Base-by-base conservation (phyloP, 768 basidiomycete genomes). In the Hypholoma fasciculare region DNA sequence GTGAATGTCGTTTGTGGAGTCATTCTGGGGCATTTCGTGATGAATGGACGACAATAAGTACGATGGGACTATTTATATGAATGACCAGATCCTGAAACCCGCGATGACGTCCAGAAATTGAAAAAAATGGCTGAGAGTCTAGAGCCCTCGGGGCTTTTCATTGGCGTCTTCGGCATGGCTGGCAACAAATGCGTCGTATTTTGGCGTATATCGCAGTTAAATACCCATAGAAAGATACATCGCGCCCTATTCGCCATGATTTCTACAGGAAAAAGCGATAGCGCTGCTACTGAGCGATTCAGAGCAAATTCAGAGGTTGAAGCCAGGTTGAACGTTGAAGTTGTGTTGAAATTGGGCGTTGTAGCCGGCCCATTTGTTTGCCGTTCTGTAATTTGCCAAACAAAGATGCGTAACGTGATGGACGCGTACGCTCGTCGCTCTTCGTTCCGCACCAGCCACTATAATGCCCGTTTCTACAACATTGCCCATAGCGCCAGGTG, bases 401-500 rank as follows among this genome's bases (percentile, higher is more conserved):
- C 38, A 65, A 20, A 26, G 17, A 17, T 42, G 58, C 63, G 61
- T 62, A 58, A 64, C 23, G 55, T 56, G 48, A 56, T 50, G 61
- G 56, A 64, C 63, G 63, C 65, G 65, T 64, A 67, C 61, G 52
- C 63, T 27, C 13, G 49, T 49, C 19, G 43, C 36, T 36, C 17
- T 54, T 36, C 36, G 23, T 23, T 23, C 23, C 23, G 23, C 23
- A 23, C 23, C 23, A 23, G 23, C 23, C 30, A 36, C 37, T 50
- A 36, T 27, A 49, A 68, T 68, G 67, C 49, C 65, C 30, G 46
- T 63, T 20, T 66, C 76, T 57, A 72, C 70, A 52, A 73, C 69
- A 67, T 61, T 72, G 40, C 69, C 75, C 7, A 67, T 74, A 42
- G 78, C 82, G 1, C 81, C 86, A 4, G 86, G 82, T 34, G 89